Percentiles rank a stretch among this genome's conserved stretches.
Conservation (phyloP, 75 land plant species). For the Ceratopteris richardii region DNA sequence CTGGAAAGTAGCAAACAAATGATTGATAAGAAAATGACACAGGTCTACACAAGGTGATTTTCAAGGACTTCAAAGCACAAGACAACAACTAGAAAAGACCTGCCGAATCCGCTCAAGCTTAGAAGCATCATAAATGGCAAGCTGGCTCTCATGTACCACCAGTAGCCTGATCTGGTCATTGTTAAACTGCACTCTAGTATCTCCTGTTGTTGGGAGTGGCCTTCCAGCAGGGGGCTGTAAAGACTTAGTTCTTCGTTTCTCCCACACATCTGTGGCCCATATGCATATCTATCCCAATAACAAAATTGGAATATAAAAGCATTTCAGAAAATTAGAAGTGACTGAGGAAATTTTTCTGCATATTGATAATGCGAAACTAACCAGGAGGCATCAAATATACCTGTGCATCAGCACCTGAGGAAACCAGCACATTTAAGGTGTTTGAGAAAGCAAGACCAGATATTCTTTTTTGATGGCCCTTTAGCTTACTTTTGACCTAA, state of each 20-base stretch:
- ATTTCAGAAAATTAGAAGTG: no score
- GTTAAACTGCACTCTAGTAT: slow-evolving; percentile 72
- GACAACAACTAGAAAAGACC: slow-evolving; percentile 21
- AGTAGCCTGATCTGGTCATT: slow-evolving; percentile 58
- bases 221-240: slow-evolving; percentile 50
- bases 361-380: no score
- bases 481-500: slow-evolving; percentile 48
- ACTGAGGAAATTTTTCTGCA: no score
- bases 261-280: slow-evolving; percentile 70
- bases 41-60: not conserved
- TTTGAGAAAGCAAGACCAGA: slow-evolving; percentile 61
- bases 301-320: no score
- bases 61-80: not conserved
- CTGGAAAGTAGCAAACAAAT: slow-evolving; percentile 16
- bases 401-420: slow-evolving; percentile 69
- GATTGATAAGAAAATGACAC: not conserved
- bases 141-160: slow-evolving; percentile 67
- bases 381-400: slow-evolving; percentile 11
- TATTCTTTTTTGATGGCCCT: slow-evolving; percentile 56
- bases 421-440: slow-evolving; percentile 46
- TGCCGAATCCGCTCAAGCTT: slow-evolving; percentile 50
- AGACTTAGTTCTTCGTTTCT: slow-evolving; percentile 48
- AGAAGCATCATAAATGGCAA: slow-evolving; percentile 50
- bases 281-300: slow-evolving; percentile 44
- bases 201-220: slow-evolving; percentile 24